Conservation (phyloP, 345 rosid species). For the Schrenkiella parvula region DNA sequence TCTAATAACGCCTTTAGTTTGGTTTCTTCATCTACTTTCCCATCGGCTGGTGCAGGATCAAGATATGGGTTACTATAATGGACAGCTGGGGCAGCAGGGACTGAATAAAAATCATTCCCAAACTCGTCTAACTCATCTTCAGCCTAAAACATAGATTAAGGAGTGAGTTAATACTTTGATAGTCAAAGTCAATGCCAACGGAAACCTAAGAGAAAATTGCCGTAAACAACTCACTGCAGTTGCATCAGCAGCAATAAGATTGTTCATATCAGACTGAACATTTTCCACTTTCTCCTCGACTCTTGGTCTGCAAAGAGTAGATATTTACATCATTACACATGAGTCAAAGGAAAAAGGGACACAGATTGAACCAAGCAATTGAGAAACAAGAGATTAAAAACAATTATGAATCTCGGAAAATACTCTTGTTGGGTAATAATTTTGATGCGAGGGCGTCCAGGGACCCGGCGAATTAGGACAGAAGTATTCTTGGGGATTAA, state of each 20-base stretch:
- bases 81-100: conserved; percentile 61
- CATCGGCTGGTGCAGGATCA: conserved; percentile 55
- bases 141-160: conserved; percentile 35
- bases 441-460: conserved; percentile 92
- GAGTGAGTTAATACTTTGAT: neutral
- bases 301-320: conserved; percentile 54
- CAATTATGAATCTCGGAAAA: conserved; percentile 14
- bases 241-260: conserved; percentile 44
- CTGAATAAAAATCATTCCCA: conserved; percentile 86
- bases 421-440: conserved; percentile 82
- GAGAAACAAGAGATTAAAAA: conserved; percentile 38
- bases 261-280: conserved; percentile 40
- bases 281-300: conserved; percentile 50
- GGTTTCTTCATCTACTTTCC: conserved; percentile 77
- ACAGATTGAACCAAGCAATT: neutral
- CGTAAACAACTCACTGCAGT: conserved; percentile 59
- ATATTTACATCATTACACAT: neutral
- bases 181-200: neutral
- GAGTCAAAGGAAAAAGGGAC: neutral
- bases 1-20: conserved; percentile 87
- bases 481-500: conserved; percentile 94
- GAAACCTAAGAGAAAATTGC: neutral
- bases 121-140: conserved; percentile 97
- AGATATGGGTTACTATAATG: conserved; percentile 43
- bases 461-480: conserved; percentile 95